Evolutionary conservation across 345 rosid species (phyloP), one percentile per base, ranked within the genome.

Genomic region (Eutrema yunnanense): DNA sequence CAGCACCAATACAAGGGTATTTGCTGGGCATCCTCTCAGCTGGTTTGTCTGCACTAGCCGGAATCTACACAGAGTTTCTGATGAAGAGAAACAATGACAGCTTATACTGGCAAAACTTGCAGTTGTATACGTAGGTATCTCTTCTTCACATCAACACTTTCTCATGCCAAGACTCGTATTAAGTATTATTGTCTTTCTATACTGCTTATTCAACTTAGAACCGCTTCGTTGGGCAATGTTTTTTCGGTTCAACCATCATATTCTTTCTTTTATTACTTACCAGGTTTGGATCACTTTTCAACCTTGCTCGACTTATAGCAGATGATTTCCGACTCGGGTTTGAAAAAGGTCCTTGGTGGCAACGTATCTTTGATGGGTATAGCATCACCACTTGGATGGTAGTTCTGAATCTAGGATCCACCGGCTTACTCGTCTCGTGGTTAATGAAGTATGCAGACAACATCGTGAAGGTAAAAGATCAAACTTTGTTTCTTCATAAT

Each of bases 301-400:
- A 95, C 50, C 75, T 90, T 89, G 95, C 82, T 8, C 76, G 90
- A 54, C 96, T 92, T 76, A 43, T 88, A 40, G 44, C 85, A 65
- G 97, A 95, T 95, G 99, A 95, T 84, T 90, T 90, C 58, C 77
- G 89, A 82, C 81, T 88, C 71, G 97, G 92, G 10, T 92, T 83
- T 82, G 96, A 90, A 85, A 92, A 86, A 27, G 99, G 97, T 65
- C 83, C 83, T n/a, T 85, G 90, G 94, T 88, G 97, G 99, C 96
- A 88, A 74, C 89, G 89, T 54, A 85, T 92, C 67, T 84, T 86
- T 49, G 81, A 84, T 78, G 98, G 97, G 47, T 92, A 90, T 73
- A 87, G 81, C 74, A 66, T 85, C 33, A 90, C 85, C 37, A 92
- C 97, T 62, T 90, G 90, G 97, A 50, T 84, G 81, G 98, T 92